Percentiles rank a stretch among this genome's conserved stretches.
Evolutionary conservation across 805 yeast species (phyloP).

Genomic region (Starmera dryadoides): DNA sequence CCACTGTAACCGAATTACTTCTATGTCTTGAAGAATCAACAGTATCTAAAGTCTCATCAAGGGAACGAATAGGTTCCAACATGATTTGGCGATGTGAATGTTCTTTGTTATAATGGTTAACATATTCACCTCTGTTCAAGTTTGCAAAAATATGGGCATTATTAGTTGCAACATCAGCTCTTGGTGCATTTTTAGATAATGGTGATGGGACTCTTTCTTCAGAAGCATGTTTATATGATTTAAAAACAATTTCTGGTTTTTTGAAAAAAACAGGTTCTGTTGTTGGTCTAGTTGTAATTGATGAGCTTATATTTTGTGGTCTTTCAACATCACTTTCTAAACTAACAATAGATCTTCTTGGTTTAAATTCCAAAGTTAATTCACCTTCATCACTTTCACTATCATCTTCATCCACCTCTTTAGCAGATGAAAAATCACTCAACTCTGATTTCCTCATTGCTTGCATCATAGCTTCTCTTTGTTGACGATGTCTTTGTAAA

Average conservation of each 20-base stretch:
- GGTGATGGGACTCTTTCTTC: conserved; percentile 26
- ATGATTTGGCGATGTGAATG: conserved; percentile 25
- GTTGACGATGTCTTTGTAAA: background rate
- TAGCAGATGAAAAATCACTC: background rate
- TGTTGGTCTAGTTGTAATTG: conserved; percentile 25
- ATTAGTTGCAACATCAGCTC: conserved; percentile 21
- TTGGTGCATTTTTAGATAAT: conserved; percentile 26
- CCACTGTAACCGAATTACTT: conserved; percentile 4
- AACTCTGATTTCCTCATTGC: background rate
- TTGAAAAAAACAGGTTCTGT: background rate
- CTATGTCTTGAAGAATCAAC: background rate
- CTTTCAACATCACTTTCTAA: background rate
- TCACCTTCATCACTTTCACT: conserved; percentile 35
- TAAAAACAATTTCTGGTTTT: background rate
- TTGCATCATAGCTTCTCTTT: background rate
- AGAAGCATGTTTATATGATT: background rate
- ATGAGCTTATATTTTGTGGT: conserved; percentile 20
- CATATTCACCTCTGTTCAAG: conserved; percentile 9
- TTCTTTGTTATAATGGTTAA: conserved; percentile 39
- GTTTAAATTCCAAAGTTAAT: conserved; percentile 36
- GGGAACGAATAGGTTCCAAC: conserved; percentile 33
- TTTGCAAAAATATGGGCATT: conserved; percentile 19
- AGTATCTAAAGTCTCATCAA: conserved; percentile 19
- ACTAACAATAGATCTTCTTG: conserved; percentile 24
- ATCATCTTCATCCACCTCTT: conserved; percentile 14